Evolutionary conservation across 495 filamentous ascomycete species (phyloP).

Genomic region (Lepraria neglecta): DNA sequence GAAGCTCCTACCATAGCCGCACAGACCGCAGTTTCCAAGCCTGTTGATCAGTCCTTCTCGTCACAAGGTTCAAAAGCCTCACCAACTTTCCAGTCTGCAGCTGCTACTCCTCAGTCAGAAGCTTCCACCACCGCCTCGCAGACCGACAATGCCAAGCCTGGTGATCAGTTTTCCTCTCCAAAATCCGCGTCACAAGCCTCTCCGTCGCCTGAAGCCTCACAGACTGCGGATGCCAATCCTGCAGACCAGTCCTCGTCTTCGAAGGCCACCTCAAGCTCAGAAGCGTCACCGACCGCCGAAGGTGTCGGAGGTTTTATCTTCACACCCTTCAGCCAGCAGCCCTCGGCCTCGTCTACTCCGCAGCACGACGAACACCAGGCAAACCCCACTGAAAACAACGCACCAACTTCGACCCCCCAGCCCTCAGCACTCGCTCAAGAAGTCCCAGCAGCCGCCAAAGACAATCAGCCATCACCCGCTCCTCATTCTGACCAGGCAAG

Average conservation of each 20-base stretch:
- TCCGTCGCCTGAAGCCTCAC: not conserved
- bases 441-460: conserved; percentile 6
- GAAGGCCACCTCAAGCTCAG: no score
- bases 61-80: not conserved
- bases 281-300: no score
- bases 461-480: not conserved
- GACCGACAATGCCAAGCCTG: not conserved
- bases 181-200: not conserved
- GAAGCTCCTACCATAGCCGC: not conserved
- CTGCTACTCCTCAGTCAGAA: no score
- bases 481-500: not conserved
- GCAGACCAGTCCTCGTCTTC: not conserved
- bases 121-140: not conserved
- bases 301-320: no score
- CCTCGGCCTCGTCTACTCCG: not conserved
- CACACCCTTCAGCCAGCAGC: no score
- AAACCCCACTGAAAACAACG: not conserved
- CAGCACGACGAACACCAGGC: not conserved
- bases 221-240: not conserved
- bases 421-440: not conserved
- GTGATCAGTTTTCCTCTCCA: not conserved
- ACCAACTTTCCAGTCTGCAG: not conserved
- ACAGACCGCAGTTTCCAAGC: not conserved
- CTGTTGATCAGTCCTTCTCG: not conserved
- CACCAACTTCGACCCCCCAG: no score